Conservation (phyloP, 2,329 filamentous ascomycete species). For the Diplocarpon rosae region DNA sequence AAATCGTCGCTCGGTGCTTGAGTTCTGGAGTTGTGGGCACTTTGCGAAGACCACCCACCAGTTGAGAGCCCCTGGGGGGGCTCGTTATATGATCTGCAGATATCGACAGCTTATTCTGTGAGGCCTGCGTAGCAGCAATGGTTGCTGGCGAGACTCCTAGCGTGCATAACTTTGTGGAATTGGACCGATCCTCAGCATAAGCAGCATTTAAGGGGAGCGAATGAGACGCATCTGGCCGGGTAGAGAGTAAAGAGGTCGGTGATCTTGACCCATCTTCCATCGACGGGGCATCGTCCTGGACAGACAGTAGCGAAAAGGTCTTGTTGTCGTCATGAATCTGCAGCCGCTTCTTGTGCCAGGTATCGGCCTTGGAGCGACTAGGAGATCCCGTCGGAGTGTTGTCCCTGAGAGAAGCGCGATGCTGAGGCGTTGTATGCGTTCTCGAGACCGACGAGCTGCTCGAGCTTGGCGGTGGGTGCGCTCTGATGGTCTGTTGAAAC, state of each 20-base stretch:
- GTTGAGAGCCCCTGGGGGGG: conserved; percentile 26
- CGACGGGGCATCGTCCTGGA: conserved; percentile 17
- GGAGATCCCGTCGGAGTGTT: conserved; percentile 22
- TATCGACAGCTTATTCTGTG: conserved; percentile 19
- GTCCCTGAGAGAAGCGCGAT: conserved; percentile 12
- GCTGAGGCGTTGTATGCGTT: conserved; percentile 20
- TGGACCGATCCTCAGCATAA: conserved; percentile 15
- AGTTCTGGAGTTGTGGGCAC: conserved; percentile 27
- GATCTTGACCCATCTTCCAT: conserved; percentile 15
- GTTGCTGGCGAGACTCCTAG: conserved; percentile 12
- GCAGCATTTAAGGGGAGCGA: conserved; percentile 16
- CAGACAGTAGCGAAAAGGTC: conserved; percentile 23
- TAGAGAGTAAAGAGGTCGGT: conserved; percentile 14
- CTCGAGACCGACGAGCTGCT: conserved; percentile 18
- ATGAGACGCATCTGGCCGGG: conserved; percentile 19
- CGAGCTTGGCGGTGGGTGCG: conserved; percentile 10
- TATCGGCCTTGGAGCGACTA: conserved; percentile 15
- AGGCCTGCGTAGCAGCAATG: conserved; percentile 18
- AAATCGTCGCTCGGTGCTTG: conserved; percentile 20
- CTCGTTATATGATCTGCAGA: conserved; percentile 24
- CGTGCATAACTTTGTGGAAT: conserved; percentile 24
- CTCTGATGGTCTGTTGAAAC: conserved; percentile 22
- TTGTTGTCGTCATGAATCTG: conserved; percentile 25
- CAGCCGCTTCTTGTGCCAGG: conserved; percentile 22
- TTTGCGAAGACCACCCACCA: conserved; percentile 28